phyloP scores from a whole-genome alignment of 495 filamentous ascomycete genomes.

The Neurospora sp. region DNA sequence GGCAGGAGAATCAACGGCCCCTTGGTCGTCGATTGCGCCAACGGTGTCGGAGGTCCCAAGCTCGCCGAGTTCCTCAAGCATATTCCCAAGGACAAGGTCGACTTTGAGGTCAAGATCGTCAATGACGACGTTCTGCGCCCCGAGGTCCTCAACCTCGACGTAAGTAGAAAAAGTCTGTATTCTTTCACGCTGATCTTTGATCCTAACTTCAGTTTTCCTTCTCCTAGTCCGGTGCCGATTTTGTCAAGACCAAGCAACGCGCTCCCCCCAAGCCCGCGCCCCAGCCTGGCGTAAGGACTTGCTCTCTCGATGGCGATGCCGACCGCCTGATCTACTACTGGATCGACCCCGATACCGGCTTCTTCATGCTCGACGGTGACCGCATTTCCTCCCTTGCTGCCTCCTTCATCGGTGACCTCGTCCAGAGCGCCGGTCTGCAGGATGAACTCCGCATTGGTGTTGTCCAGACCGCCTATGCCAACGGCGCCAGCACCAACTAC shows the following conservation, averaged over 20 bases:
- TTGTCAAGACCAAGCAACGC: conserved; percentile 91
- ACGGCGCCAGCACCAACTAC: conserved; percentile 89
- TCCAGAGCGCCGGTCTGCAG: conserved; percentile 64
- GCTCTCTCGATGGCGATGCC: conserved; percentile 89
- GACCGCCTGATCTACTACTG: conserved; percentile 96
- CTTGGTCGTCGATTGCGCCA: conserved; percentile 88
- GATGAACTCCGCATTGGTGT: conserved; percentile 80
- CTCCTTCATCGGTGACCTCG: conserved; percentile 85
- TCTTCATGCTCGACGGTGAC: conserved; percentile 90
- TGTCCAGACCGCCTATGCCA: conserved; percentile 95
- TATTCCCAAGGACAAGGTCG: conserved; percentile 54
- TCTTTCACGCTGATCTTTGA: not conserved
- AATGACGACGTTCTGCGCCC: conserved; percentile 88
- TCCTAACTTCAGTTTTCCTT: conserved; percentile 10
- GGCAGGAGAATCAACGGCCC: conserved; percentile 57
- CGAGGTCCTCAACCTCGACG: conserved; percentile 79
- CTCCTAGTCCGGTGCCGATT: conserved; percentile 83
- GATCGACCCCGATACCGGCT: conserved; percentile 65
- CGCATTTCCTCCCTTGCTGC: conserved; percentile 93
- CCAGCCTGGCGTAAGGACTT: conserved; percentile 64
- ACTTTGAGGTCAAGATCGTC: conserved; percentile 71
- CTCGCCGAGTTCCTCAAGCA: conserved; percentile 77
- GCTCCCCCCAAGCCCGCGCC: conserved; percentile 77
- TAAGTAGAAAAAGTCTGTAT: conserved; percentile 28
- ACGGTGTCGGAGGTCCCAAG: conserved; percentile 93